Evolutionary conservation across 495 filamentous ascomycete genomes (phyloP).

Genomic region (Podospora appendiculata): DNA sequence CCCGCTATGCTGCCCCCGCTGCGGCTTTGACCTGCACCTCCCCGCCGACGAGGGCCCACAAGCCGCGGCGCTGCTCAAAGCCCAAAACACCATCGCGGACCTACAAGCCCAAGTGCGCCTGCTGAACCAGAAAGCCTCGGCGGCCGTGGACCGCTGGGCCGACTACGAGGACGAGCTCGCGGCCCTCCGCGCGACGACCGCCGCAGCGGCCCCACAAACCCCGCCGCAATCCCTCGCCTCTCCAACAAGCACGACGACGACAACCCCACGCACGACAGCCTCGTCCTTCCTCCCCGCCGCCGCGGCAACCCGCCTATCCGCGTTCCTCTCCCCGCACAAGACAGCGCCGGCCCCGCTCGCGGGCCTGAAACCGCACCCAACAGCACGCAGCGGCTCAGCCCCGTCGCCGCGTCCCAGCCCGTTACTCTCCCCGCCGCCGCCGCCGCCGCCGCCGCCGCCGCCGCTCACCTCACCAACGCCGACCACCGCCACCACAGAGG

Average conservation of each 20-base stretch:
- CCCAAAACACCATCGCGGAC: conserved; percentile 67
- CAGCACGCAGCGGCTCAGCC: too few relatives aligned
- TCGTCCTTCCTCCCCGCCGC: conserved; percentile 31
- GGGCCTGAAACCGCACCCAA: neutral
- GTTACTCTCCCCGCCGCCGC: neutral
- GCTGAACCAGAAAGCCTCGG: conserved; percentile 68
- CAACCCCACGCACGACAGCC: neutral
- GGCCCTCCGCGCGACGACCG: conserved; percentile 39
- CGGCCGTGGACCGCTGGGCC: conserved; percentile 74
- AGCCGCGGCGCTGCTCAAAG: conserved; percentile 43
- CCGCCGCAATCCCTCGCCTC: neutral
- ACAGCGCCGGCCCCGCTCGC: conserved; percentile 39
- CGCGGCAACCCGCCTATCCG: conserved; percentile 51
- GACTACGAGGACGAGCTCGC: conserved; percentile 92
- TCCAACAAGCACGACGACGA: neutral
- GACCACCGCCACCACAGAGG: conserved; percentile 35
- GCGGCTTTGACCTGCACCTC: conserved; percentile 28
- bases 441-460: neutral
- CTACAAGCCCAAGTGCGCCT: conserved; percentile 69
- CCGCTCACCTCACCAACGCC: conserved; percentile 6
- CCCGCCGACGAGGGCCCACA: conserved; percentile 23
- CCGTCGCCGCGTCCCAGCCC: too few relatives aligned
- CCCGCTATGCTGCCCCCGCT: conserved; percentile 28
- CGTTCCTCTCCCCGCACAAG: conserved; percentile 57
- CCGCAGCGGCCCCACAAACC: neutral